These are phyloP conservation scores for Trametes maxima DNA, from an alignment of 768 basidiomycete species.

Conservation along the genomic window DNA sequence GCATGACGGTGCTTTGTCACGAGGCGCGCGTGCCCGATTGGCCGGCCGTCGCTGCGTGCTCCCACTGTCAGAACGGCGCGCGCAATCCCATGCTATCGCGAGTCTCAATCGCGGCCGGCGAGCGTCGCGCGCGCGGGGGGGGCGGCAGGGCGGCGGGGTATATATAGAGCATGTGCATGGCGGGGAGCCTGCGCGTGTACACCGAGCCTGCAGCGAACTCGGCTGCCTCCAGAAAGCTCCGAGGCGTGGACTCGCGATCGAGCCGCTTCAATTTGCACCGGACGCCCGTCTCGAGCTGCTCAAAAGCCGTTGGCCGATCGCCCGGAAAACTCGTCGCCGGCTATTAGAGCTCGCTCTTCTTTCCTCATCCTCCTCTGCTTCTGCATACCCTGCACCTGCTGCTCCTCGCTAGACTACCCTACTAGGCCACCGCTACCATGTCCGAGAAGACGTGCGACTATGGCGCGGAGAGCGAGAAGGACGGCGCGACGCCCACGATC, in stretches of 20 bases:
- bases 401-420: not conserved
- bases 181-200: too few relatives aligned
- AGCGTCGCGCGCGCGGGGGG: too few relatives aligned
- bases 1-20: too few relatives aligned
- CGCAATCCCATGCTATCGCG: too few relatives aligned
- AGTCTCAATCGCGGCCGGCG: too few relatives aligned
- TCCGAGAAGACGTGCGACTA: slow-evolving; percentile 9
- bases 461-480: slow-evolving; percentile 6
- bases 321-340: not conserved
- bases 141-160: too few relatives aligned
- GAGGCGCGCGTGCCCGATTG: too few relatives aligned
- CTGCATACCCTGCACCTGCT: not conserved
- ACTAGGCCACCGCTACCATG: not conserved
- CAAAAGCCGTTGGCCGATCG: not conserved
- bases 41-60: too few relatives aligned
- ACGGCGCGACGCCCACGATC: not conserved
- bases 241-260: slow-evolving; percentile 4
- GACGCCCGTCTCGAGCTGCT: not conserved
- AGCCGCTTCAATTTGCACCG: not conserved
- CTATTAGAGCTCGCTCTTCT: not conserved
- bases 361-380: not conserved
- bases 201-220: slow-evolving; percentile 4
- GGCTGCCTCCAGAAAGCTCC: slow-evolving; percentile 11
- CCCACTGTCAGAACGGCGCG: too few relatives aligned
- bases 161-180: too few relatives aligned